These are phyloP conservation scores for Chondrus crispus DNA, from an alignment of 23 red algal genomes.

Conservation along the genomic window DNA sequence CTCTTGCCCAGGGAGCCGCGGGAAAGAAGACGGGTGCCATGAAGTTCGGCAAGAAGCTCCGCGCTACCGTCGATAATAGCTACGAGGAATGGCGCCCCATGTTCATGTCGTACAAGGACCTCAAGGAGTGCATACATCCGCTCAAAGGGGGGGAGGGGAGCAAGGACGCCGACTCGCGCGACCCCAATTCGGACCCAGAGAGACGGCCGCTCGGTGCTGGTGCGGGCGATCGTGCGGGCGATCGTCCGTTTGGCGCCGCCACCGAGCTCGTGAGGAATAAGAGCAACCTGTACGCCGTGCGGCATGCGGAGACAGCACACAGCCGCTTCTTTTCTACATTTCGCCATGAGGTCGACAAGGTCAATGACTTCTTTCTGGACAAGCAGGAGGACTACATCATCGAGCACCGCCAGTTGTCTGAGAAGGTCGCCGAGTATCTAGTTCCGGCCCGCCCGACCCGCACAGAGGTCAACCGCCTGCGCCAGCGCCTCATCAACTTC, in stretches of 20 bases:
- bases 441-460: constrained; percentile 5
- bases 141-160: not conserved
- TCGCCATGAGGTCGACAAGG: constrained; percentile 84
- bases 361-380: constrained; percentile 98
- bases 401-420: constrained; percentile 37
- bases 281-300: not conserved
- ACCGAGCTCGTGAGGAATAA: no score
- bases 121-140: constrained; percentile 60
- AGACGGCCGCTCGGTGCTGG: not conserved
- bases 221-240: not conserved
- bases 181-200: not conserved
- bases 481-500: constrained; percentile 67
- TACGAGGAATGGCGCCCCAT: constrained; percentile 70
- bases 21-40: no score
- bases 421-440: constrained; percentile 34
- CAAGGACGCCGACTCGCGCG: not conserved
- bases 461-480: constrained; percentile 43
- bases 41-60: constrained; percentile 97
- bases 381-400: constrained; percentile 96
- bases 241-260: not conserved
- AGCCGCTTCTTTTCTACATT: constrained; percentile 69
- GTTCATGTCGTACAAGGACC: constrained; percentile 92
- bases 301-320: not conserved
- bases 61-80: constrained; percentile 62
- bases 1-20: no score